Conservation (phyloP, 805 yeast species). For the Cyberlindnera mycetangii region DNA sequence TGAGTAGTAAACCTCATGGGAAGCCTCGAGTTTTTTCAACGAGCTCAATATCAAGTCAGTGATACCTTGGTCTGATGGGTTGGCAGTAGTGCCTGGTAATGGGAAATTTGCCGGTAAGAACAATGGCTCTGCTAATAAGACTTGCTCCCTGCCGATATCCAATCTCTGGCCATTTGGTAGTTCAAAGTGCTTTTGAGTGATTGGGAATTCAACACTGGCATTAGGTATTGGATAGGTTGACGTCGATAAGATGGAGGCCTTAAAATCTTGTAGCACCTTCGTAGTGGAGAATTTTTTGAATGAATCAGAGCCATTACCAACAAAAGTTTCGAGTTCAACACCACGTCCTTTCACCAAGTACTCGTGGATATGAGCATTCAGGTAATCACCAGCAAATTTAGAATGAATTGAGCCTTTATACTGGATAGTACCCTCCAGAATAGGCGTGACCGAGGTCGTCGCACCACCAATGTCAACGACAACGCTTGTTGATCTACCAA, state of each 20-base stretch:
- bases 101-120: constrained; percentile 61
- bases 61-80: constrained; percentile 26
- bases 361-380: constrained; percentile 60
- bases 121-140: constrained; percentile 59
- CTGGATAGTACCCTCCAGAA: constrained; percentile 70
- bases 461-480: constrained; percentile 80
- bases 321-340: constrained; percentile 19
- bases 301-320: constrained; percentile 32
- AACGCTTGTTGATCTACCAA: constrained; percentile 73
- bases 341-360: constrained; percentile 37
- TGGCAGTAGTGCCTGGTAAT: constrained; percentile 35
- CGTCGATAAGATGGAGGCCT: constrained; percentile 38
- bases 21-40: constrained; percentile 41
- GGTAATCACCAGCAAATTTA: constrained; percentile 81
- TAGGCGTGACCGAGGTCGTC: constrained; percentile 69
- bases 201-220: constrained; percentile 31
- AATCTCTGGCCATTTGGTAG: constrained; percentile 54
- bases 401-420: constrained; percentile 63
- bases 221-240: constrained; percentile 39
- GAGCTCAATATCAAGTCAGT: constrained; percentile 39
- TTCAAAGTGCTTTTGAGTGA: constrained; percentile 46
- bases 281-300: constrained; percentile 37
- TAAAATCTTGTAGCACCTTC: constrained; percentile 45
- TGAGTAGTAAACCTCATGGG: constrained; percentile 38
- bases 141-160: constrained; percentile 50